A percentile compares a stretch with the other conserved stretches of the same genome.
These are phyloP conservation scores for Penicillium verhagenii DNA, from an alignment of 495 filamentous ascomycete genomes.

Conservation along the genomic window DNA sequence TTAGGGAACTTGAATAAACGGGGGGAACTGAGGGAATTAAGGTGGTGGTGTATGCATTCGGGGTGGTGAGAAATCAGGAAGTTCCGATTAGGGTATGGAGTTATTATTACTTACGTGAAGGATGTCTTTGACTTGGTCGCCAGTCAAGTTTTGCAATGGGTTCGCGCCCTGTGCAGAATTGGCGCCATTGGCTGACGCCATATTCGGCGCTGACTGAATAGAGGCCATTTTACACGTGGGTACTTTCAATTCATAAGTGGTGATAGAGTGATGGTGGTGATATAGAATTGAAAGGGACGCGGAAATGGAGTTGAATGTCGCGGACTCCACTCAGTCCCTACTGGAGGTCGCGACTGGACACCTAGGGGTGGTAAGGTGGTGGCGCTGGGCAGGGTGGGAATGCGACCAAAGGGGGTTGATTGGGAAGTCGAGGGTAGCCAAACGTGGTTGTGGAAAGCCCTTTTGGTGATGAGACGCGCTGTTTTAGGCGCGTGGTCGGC, in stretches of 20 bases:
- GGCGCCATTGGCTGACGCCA: conserved; percentile 58
- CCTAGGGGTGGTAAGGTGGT: conserved; percentile 4
- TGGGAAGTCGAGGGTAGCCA: conserved; percentile 28
- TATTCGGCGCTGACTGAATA: conserved; percentile 65
- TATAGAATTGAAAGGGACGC: conserved; percentile 10
- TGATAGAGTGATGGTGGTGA: background rate
- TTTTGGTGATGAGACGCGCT: conserved; percentile 41
- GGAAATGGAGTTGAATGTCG: conserved; percentile 6
- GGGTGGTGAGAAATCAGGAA: too few relatives aligned
- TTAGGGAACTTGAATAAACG: background rate
- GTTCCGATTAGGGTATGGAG: too few relatives aligned
- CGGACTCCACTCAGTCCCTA: conserved; percentile 23
- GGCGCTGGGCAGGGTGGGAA: conserved; percentile 4
- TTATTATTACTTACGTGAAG: conserved; percentile 53
- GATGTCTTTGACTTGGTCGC: conserved; percentile 61
- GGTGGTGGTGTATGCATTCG: too few relatives aligned
- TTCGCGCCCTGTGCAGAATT: conserved; percentile 34
- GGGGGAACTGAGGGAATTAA: background rate
- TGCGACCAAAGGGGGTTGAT: conserved; percentile 12
- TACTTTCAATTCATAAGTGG: conserved; percentile 36
- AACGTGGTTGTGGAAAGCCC: conserved; percentile 16
- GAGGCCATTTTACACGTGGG: conserved; percentile 62
- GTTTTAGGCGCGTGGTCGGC: conserved; percentile 34
- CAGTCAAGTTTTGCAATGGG: conserved; percentile 47
- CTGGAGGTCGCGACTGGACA: conserved; percentile 24